These are phyloP conservation scores for Boletales sp. DNA, from an alignment of 768 basidiomycete genomes.

Conservation along the genomic window DNA sequence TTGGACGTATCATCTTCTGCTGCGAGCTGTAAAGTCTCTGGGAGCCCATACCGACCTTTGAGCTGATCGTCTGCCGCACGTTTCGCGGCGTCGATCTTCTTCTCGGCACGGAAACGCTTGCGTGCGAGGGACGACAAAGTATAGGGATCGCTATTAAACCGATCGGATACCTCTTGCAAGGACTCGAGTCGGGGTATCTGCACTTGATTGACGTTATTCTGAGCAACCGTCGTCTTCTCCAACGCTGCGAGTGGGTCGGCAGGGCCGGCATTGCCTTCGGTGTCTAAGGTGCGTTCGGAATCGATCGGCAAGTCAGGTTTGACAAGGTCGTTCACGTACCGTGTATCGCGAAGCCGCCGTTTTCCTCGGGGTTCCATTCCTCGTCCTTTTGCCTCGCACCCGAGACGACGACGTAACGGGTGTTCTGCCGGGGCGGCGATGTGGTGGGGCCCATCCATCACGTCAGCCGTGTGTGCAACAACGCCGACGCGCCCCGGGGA, in stretches of 20 bases:
- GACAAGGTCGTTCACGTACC: conserved; percentile 41
- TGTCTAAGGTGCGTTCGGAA: conserved; percentile 44
- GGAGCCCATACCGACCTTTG: conserved; percentile 74
- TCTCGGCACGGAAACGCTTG: conserved; percentile 81
- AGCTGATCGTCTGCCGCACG: conserved; percentile 66
- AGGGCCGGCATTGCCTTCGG: conserved; percentile 58
- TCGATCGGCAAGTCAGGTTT: not conserved
- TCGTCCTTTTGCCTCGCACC: conserved; percentile 95
- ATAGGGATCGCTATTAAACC: conserved; percentile 85
- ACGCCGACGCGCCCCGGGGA: too few species aligned
- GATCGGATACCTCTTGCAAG: conserved; percentile 72
- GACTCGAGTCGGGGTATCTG: conserved; percentile 79
- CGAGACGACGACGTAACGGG: conserved; percentile 86
- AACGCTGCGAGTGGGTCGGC: conserved; percentile 83
- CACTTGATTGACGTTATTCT: conserved; percentile 67
- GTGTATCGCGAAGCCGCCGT: conserved; percentile 87
- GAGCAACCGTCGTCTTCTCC: conserved; percentile 83
- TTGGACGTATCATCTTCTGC: conserved; percentile 60
- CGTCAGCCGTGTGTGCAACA: too few species aligned
- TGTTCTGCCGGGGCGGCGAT: conserved; percentile 50
- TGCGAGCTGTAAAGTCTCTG: conserved; percentile 60
- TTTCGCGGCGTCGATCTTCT: conserved; percentile 72
- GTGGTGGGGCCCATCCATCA: too few species aligned
- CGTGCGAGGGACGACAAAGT: conserved; percentile 68
- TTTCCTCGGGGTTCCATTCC: conserved; percentile 96